Percentiles rank a stretch among this genome's conserved stretches.
Conservation (phyloP, 768 basidiomycete species). For the Rubroboletus pulcherrimus region DNA sequence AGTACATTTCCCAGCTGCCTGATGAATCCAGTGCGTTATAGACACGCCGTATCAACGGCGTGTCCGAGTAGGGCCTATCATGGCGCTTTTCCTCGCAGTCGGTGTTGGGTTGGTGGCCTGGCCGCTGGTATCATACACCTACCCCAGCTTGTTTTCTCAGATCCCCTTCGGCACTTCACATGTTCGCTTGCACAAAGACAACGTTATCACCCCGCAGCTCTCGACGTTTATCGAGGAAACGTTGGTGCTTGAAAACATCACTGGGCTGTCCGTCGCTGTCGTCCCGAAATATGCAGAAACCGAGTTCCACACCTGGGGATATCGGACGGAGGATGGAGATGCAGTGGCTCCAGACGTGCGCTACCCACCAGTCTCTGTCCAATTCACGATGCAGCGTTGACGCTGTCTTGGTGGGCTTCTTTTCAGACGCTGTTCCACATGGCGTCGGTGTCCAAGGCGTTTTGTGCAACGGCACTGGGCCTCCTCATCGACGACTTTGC, state of each 20-base stretch:
- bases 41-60: background rate
- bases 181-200: background rate
- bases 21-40: background rate
- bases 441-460: conserved; percentile 39
- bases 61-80: background rate
- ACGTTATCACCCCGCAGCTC: conserved; percentile 18
- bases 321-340: conserved; percentile 33
- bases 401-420: background rate
- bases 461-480: conserved; percentile 37
- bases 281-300: conserved; percentile 22
- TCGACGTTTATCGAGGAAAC: conserved; percentile 17
- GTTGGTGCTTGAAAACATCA: conserved; percentile 22
- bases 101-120: conserved; percentile 9
- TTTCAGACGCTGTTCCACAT: conserved; percentile 35
- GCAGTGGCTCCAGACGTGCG: conserved; percentile 31
- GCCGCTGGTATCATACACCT: conserved; percentile 9
- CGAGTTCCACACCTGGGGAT: conserved; percentile 35
- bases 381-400: background rate
- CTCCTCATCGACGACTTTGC: conserved; percentile 13
- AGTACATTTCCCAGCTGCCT: background rate
- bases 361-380: background rate
- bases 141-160: conserved; percentile 6
- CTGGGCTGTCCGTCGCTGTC: conserved; percentile 31
- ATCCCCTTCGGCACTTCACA: background rate
- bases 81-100: conserved; percentile 7